Percentiles rank a stretch among this genome's conserved stretches.
Conservation (phyloP, 225 moss, liverwort and hornwort species). For the Pleurozium schreberi region DNA sequence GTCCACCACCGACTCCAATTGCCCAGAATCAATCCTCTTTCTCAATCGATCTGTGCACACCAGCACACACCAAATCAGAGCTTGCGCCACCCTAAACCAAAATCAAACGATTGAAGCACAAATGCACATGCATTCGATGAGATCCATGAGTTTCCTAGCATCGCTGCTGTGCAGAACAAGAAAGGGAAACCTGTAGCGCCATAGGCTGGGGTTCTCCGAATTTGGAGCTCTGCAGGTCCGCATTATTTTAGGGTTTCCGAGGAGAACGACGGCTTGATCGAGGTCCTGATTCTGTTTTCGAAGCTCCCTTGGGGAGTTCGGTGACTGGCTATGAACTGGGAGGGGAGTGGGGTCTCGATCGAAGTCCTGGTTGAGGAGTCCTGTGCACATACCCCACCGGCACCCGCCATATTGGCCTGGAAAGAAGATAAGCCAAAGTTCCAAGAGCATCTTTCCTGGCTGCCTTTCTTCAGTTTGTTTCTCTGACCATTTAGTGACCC, state of each 20-base stretch:
- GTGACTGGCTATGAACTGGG: background rate
- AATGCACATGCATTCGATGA: background rate
- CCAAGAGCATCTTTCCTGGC: background rate
- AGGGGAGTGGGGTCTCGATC: background rate
- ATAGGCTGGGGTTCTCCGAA: background rate
- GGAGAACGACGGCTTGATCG: background rate
- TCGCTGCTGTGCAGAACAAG: background rate
- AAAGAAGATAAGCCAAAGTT: background rate
- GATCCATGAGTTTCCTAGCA: background rate
- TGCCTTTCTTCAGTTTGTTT: too few relatives aligned
- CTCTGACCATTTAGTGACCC: background rate
- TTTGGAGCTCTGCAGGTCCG: background rate
- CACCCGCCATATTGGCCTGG: too few relatives aligned
- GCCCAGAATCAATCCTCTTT: background rate
- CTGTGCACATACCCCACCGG: background rate
- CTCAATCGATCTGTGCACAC: background rate
- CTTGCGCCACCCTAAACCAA: background rate
- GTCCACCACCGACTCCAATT: background rate
- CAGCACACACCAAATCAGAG: background rate
- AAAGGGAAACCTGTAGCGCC: background rate
- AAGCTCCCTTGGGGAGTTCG: background rate
- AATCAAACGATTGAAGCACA: background rate
- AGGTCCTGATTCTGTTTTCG: background rate
- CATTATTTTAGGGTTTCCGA: background rate
- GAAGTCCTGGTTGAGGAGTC: background rate